Base-by-base conservation (phyloP, 345 rosid genomes). In the Populus pruinosa region DNA sequence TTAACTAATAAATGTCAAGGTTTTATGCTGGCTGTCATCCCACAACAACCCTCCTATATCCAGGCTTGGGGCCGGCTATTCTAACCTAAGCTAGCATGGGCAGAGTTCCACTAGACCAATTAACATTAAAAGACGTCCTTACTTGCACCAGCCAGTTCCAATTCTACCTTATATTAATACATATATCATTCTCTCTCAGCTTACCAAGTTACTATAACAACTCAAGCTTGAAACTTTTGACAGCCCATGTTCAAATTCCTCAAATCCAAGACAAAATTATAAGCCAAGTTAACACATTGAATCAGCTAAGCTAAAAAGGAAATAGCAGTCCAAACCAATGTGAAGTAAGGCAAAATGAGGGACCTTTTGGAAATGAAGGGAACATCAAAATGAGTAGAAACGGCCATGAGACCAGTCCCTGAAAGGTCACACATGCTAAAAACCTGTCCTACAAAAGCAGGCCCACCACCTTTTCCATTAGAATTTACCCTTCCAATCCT, bases 341-440 rank as follows among this genome's bases (percentile, higher is more conserved):
- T 8, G 0, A 78, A 63, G 50, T 35, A 27, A 75, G 63, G 33
- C 21, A 10, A 39, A 61, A 77, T 33, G 14, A 41, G 38, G 44
- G 8, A 96, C 98, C 97, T 89, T 71, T 88, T 87, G 76, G 98
- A 90, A 78, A 96, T 80, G 84, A 92, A 93, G 76, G 99, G 99
- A 72, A 93, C 83, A 69, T 93, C 93, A 70, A 93, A 92, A 83
- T 93, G 98, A 31, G 97, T 90, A 68, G 97, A 92, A 55, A 93
- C 99, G 38, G 99, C 98, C 98, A 92, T 92, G 33, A 93, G 91
- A 71, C 99, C 98, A 31, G 97, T 91, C 59, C 98, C 99, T 7
- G 98, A 92, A 67, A 93, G 99, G 81, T 96, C 97, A 74, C 99
- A 92, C 97, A 96, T 96, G 79, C 94, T 93, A 67, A 96, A 96